Conservation (phyloP, 2,329 filamentous ascomycete species). For the Didymella sp. region DNA sequence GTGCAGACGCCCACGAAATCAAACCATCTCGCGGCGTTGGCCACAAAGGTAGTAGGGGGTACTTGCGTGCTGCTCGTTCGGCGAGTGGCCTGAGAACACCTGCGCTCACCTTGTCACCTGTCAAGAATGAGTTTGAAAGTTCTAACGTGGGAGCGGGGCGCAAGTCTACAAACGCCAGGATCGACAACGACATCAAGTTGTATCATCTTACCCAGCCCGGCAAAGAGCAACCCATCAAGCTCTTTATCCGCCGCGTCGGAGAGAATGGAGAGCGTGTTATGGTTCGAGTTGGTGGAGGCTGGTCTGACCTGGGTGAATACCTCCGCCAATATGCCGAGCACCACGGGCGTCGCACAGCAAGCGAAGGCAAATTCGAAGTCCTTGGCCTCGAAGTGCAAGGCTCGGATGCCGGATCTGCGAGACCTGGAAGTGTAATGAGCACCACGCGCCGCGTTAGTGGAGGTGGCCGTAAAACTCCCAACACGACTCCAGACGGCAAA, state of each 20-base stretch:
- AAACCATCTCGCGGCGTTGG: slow-evolving; percentile 38
- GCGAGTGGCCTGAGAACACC: slow-evolving; percentile 44
- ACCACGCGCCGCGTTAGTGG: slow-evolving; percentile 38
- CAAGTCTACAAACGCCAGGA: slow-evolving; percentile 34
- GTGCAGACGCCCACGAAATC: slow-evolving; percentile 40
- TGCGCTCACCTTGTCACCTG: slow-evolving; percentile 49
- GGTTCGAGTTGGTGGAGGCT: slow-evolving; percentile 97
- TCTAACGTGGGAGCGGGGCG: slow-evolving; percentile 38
- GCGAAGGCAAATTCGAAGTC: slow-evolving; percentile 63
- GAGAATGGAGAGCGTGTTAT: slow-evolving; percentile 91
- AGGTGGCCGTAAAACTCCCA: slow-evolving; percentile 33
- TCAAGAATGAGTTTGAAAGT: slow-evolving; percentile 42
- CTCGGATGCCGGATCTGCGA: slow-evolving; percentile 31
- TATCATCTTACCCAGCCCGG: slow-evolving; percentile 89
- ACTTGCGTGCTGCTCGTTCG: slow-evolving; percentile 44
- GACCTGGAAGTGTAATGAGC: slow-evolving; percentile 41
- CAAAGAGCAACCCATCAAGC: slow-evolving; percentile 87
- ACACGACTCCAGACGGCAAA: slow-evolving; percentile 37
- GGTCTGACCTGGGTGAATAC: slow-evolving; percentile 95
- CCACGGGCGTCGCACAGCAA: slow-evolving; percentile 75
- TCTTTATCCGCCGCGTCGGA: slow-evolving; percentile 91
- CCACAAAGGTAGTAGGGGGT: slow-evolving; percentile 40
- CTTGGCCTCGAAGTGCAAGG: slow-evolving; percentile 54
- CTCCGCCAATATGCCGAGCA: slow-evolving; percentile 91
- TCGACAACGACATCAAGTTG: slow-evolving; percentile 75